Conservation (phyloP, 768 basidiomycete species). For the Ephemerocybe angulata region DNA sequence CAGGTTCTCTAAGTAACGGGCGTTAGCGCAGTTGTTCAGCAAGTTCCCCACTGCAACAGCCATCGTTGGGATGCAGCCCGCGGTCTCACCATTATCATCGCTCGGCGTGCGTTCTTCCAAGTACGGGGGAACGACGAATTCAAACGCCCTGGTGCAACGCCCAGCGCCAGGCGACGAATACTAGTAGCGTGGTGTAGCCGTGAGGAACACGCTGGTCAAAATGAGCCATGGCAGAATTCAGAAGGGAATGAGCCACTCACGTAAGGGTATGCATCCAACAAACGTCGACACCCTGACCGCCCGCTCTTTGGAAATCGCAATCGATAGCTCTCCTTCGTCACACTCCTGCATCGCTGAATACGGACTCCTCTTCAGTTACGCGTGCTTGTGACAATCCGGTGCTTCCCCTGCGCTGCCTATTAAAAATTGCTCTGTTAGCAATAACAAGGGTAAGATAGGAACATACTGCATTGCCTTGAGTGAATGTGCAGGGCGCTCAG, state of each 20-base stretch:
- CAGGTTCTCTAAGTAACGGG: conserved; percentile 3
- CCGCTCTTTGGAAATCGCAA: conserved; percentile 76
- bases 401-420: conserved; percentile 51
- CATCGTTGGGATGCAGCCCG: conserved; percentile 69
- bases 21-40: conserved; percentile 79
- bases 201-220: conserved; percentile 79
- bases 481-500: conserved; percentile 85
- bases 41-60: conserved; percentile 95
- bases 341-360: conserved; percentile 88
- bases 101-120: conserved; percentile 57
- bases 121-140: conserved; percentile 87
- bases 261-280: conserved; percentile 77
- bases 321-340: conserved; percentile 93
- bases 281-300: conserved; percentile 66
- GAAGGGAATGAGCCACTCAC: conserved; percentile 44
- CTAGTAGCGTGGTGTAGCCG: conserved; percentile 83
- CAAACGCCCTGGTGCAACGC: conserved; percentile 98
- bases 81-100: conserved; percentile 47
- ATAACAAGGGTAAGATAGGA: not conserved
- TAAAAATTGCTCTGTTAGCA: conserved; percentile 17
- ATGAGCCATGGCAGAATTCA: conserved; percentile 12
- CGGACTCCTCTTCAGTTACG: conserved; percentile 88
- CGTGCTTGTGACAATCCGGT: conserved; percentile 82
- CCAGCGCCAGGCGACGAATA: conserved; percentile 87
- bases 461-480: conserved; percentile 82